Conservation (phyloP, 2,329 filamentous ascomycete species). For the Diaporthe citriasiana region DNA sequence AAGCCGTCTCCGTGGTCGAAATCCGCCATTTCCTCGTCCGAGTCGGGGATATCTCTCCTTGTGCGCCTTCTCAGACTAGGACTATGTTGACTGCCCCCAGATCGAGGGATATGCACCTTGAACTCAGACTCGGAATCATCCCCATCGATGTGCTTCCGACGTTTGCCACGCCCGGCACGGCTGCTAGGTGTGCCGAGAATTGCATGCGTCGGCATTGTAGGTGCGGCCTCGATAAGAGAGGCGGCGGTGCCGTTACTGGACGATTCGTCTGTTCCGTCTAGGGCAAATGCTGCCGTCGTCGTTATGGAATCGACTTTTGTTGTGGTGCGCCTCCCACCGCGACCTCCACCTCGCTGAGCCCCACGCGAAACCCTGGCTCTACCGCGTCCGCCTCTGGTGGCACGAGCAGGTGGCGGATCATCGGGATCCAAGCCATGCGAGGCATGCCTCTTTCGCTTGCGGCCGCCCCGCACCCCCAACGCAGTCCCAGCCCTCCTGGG, state of each 20-base stretch:
- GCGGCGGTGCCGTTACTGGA: constrained; percentile 28
- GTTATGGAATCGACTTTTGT: constrained; percentile 27
- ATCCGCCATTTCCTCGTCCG: constrained; percentile 39
- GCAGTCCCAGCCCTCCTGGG: constrained; percentile 29
- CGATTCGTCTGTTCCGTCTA: constrained; percentile 36
- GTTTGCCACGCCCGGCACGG: constrained; percentile 36
- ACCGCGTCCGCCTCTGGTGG: constrained; percentile 30
- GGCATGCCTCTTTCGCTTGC: constrained; percentile 40
- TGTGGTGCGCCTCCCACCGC: constrained; percentile 25
- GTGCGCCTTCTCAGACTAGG: constrained; percentile 38
- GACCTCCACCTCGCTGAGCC: constrained; percentile 36
- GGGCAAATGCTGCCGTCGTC: constrained; percentile 36
- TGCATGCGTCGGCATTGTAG: constrained; percentile 33
- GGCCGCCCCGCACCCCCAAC: constrained; percentile 36
- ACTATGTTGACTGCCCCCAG: constrained; percentile 38
- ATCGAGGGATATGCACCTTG: constrained; percentile 27
- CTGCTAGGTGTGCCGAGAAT: constrained; percentile 43
- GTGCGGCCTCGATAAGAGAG: constrained; percentile 32
- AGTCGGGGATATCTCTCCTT: constrained; percentile 35
- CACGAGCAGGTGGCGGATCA: constrained; percentile 32
- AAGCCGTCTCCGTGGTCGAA: constrained; percentile 20
- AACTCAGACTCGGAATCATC: constrained; percentile 37
- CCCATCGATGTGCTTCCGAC: constrained; percentile 30
- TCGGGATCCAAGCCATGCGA: constrained; percentile 35
- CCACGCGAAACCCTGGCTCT: constrained; percentile 22